Evolutionary conservation across 139 green algal genomes (phyloP), one percentile per base, ranked within the genome.

Genomic region (Volvox reticuliferus): DNA sequence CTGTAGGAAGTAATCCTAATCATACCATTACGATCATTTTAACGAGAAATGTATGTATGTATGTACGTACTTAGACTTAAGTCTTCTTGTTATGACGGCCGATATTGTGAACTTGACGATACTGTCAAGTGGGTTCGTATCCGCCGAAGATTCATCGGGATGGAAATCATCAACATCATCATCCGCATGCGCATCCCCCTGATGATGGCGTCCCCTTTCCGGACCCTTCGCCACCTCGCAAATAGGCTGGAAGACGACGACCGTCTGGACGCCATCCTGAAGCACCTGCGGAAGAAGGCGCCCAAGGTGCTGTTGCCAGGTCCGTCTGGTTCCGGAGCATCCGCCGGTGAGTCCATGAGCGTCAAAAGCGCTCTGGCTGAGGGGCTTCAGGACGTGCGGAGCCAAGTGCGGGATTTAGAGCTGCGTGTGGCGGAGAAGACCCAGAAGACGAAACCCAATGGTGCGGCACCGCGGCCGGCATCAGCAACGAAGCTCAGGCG

Each of bases 181-280:
- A n/a, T 55, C 44, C 44, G 44, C 44, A 55, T n/a, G n/a, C n/a
- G n/a, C n/a, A 55, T 55, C 44, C 44, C 44, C 5, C 44, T 55
- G 44, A 55, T 55, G 44, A 55, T 55, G 44, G 9, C 9, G 44
- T 55, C 44, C 5, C 44, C 44, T 55, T n/a, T 55, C 44, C 5
- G 44, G 6, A 12, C 12, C 65, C 65, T 5, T 28, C 12, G 65
- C 65, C 71, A n/a, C 2, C 21, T 35, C 17, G 17, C 18, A 14
- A 55, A 1, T 91, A 95, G 95, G 84, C 91, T 97, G 44, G 93
- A 95, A 22, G 95, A 95, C 62, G 92, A 96, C 76, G 92, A 97
- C 33, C 88, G 93, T 21, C 91, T 97, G 71, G 95, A 96, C 92
- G 79, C 91, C 28, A 95, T 97, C 68, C 90, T 96, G 67, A 68